These are phyloP conservation scores for Echinosophora koreensis DNA, from an alignment of 306 rosid species.

Conservation along the genomic window DNA sequence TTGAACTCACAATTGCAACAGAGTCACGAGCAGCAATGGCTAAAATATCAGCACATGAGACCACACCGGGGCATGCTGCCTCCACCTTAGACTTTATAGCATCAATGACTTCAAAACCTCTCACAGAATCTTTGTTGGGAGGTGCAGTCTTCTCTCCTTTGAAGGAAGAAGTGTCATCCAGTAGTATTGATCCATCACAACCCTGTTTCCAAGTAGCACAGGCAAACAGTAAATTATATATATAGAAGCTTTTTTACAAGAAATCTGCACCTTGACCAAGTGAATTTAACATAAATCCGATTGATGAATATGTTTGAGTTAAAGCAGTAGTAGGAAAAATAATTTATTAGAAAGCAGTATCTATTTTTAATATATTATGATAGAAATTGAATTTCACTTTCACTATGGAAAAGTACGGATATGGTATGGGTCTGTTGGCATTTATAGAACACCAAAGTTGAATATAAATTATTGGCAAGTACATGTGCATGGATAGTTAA, in stretches of 20 bases:
- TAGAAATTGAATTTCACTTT: not conserved
- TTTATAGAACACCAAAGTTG: conserved; percentile 10
- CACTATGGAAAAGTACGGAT: not conserved
- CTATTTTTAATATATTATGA: not conserved
- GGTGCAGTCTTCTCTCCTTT: conserved; percentile 79
- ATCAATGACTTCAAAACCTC: conserved; percentile 75
- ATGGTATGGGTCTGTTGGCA: not conserved
- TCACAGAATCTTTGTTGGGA: conserved; percentile 63
- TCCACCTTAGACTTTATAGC: conserved; percentile 73
- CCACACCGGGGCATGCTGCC: conserved; percentile 70
- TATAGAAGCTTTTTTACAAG: not conserved
- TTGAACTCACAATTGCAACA: conserved; percentile 62
- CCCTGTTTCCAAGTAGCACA: conserved; percentile 60
- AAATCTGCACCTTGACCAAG: not conserved
- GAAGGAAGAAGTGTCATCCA: conserved; percentile 67
- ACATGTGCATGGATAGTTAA: not conserved
- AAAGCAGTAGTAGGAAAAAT: not conserved
- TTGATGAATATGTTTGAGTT: not conserved
- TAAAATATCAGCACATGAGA: conserved; percentile 85
- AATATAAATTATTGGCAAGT: not conserved
- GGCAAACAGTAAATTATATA: not conserved
- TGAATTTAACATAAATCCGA: not conserved
- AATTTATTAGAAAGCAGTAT: not conserved
- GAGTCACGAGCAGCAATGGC: conserved; percentile 89
- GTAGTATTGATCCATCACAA: conserved; percentile 81